Percentiles rank a stretch among this genome's conserved stretches.
phyloP scores from a whole-genome alignment of 345 rosid genomes.

The Fremontodendron californicum region DNA sequence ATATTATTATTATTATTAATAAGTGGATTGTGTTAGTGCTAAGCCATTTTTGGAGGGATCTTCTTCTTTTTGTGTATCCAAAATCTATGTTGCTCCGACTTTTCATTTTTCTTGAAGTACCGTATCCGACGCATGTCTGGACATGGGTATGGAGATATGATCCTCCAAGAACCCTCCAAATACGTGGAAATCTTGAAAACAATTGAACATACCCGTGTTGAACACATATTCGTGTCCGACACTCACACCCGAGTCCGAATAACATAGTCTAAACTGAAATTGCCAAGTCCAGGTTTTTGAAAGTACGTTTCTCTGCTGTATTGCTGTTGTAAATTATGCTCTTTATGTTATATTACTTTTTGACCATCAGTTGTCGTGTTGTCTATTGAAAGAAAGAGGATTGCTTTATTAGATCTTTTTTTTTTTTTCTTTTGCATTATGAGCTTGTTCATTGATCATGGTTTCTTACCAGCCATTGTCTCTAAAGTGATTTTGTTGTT shows the following conservation, averaged over 20 bases:
- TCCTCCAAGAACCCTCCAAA: too few species aligned
- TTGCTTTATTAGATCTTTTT: background rate
- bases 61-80: background rate
- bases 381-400: background rate
- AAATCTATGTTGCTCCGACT: too few species aligned
- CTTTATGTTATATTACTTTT: background rate
- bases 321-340: background rate
- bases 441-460: conserved; percentile 7
- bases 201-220: too few species aligned
- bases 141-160: too few species aligned
- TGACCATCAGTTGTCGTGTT: background rate
- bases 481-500: background rate
- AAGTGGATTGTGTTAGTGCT: background rate
- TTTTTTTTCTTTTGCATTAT: background rate
- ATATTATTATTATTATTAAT: background rate
- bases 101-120: too few species aligned
- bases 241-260: too few species aligned
- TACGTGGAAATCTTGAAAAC: too few species aligned
- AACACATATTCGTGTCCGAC: too few species aligned
- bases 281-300: too few species aligned
- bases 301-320: too few species aligned
- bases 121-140: too few species aligned
- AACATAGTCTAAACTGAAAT: too few species aligned
- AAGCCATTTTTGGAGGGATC: background rate
- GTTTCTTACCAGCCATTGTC: background rate